Evolutionary conservation across 352 stramenopile genomes (phyloP), one percentile per base, ranked within the genome.

Genomic region (Plasmopara viticola): DNA sequence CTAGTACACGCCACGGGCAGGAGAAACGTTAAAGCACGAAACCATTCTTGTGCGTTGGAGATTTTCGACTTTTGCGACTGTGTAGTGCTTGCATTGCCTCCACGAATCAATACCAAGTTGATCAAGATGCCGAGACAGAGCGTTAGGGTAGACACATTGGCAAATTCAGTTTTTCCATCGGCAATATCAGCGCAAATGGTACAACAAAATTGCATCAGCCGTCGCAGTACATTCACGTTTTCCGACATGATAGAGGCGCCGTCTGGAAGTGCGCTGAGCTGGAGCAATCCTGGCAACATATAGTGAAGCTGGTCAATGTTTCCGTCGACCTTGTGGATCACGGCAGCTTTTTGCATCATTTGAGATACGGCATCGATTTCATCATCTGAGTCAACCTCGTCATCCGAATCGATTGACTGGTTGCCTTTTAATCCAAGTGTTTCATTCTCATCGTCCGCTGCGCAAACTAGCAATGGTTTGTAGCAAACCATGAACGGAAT

Each of bases 401-500:
- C 78, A 48, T 87, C 79, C 1, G 72, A 86, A 58, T 90, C 70
- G 7, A 72, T 15, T 25, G 55, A 47, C 17, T 81, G 51, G 50
- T 59, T 53, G 10, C 53, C 56, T 2, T 51, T 44, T 6, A 38
- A 56, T 9, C 55, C 50, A 6, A 46, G 61, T 5, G 28, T 6
- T 31, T 56, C 34, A 43, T 45, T 31, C 15, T 53, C 45, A 62
- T 64, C 51, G 42, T 62, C 35, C 9, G 46, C 37, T 25, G 43
- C 46, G 44, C 40, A 64, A 15, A 50, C 53, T 18, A 62, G 14
- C 17, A 83, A 57, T 10, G 78, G 70, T 20, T 72, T 74, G 60
- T 88, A 94, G 54, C 74, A 85, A 12, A 94, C 72, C 47, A 94
- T 75, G 47, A 92, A 94, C 10, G 84, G 81, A 17, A 91, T 46